Evolutionary conservation across 306 rosid species (phyloP), one percentile per base, ranked within the genome.

Genomic region (Dryas alaskensis): DNA sequence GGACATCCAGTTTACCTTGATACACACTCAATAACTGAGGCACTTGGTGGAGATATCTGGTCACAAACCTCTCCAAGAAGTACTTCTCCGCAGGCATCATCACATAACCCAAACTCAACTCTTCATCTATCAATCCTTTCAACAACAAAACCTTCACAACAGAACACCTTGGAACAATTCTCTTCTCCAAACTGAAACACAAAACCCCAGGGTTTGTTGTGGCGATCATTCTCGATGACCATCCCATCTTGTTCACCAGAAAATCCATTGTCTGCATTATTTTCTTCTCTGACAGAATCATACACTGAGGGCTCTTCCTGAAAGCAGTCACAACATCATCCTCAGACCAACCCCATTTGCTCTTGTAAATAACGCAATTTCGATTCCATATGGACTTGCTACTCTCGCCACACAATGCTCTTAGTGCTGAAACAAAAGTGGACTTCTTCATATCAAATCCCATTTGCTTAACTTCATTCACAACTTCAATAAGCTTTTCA

Each of bases 321-420:
- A 87, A 88, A 4, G 86, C 89, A 12, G 40, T 11, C 3, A 47
- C 37, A 19, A 79, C 53, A 5, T 74, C 77, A 8, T 84, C 88
- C 13, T 88, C 83, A 4, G 84, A 68, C 83, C 82, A 91, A 14
- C 94, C 97, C 92, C 90, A 91, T 39, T 42, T 82, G 74, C 69
- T 53, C 53, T 25, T 87, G 44, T 11, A 90, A 43, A 47, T 53
- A 4, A 67, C 67, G 8, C 86, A 64, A 66, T 84, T 88, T 4
- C 67, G 74, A 6, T 65, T 71, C 93, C 89, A 87, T 4, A 42
- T 66, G 37, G 81, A 47, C 74, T 84, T 70, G 16, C 42, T 64
- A 4, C 50, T 70, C 55, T 81, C 11, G 2, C 60, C 4, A 12
- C n/a, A 11, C 67, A 76, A 68, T 14, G 83, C 84, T 6, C n/a